Evolutionary conservation across 345 rosid species (phyloP).

Genomic region (Crucihimalaya himalaica): DNA sequence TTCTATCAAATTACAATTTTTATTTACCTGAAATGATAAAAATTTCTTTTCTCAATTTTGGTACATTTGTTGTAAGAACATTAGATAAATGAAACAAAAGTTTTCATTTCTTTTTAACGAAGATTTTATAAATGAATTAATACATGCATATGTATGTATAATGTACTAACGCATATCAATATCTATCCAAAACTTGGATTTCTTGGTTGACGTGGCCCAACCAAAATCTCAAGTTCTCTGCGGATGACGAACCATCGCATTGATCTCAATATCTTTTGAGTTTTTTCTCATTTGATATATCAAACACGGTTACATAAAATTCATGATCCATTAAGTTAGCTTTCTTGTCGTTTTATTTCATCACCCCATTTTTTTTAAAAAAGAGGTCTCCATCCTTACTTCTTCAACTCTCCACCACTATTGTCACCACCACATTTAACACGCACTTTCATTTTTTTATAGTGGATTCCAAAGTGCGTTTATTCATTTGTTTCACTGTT

Average conservation of each 20-base stretch:
- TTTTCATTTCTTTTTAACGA: neutral
- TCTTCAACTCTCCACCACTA: slow-evolving; percentile 30
- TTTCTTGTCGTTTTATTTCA: slow-evolving; percentile 33
- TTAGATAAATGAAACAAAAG: no score
- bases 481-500: slow-evolving; percentile 33
- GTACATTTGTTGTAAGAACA: no score
- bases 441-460: slow-evolving; percentile 21
- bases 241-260: slow-evolving; percentile 37
- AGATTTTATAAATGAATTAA: neutral
- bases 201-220: slow-evolving; percentile 45
- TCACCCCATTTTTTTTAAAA: slow-evolving; percentile 7
- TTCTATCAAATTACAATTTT: neutral
- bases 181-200: slow-evolving; percentile 42
- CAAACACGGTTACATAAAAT: slow-evolving; percentile 29
- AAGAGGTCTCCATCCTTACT: slow-evolving; percentile 25
- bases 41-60: neutral
- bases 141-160: no score
- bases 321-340: slow-evolving; percentile 13
- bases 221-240: slow-evolving; percentile 41
- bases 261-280: slow-evolving; percentile 8
- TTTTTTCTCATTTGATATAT: neutral
- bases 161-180: neutral
- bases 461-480: slow-evolving; percentile 34
- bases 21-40: neutral
- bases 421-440: slow-evolving; percentile 6